Base-by-base conservation (phyloP, 1,139 yeast genomes). In the Casaregolazyma suthepensis region DNA sequence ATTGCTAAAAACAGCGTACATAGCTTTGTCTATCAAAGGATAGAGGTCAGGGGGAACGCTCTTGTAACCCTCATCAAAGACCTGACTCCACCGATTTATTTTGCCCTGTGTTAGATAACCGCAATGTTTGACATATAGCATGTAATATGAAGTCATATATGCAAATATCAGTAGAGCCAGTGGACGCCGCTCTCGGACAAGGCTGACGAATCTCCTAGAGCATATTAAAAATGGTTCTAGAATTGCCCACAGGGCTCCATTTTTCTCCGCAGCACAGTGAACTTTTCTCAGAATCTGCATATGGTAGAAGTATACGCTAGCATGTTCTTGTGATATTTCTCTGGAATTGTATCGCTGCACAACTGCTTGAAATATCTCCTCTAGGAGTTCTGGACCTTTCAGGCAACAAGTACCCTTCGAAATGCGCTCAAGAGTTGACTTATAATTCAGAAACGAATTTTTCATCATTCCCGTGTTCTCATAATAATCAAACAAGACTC, bases 141-240 rank as follows among this genome's bases (percentile, higher is more conserved):
- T n/a, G 22, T 38, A 38, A 3, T 18, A 17, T 1, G 38, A 35
- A n/a, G 23, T 18, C 20, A 47, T 47, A 18, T 37, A 37, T 29
- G 29, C 6, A 9, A 47, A 20, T 6, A 47, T 47, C n/a, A 47
- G 38, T 31, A 47, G 17, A 3, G 37, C 50, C 9, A 47, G n/a
- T 13, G 50, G 50, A 17, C 45, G 44, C 13, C 50, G 43, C 9
- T n/a, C 37, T 15, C 50, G 50, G 22, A 37, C 20, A 20, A 15
- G 17, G 15, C 12, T 5, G 7, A 47, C 23, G 38, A 47, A 47
- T 1, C 23, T 7, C 13, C 29, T 15, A 5, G 20, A 15, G 13
- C 37, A 18, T 2, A 20, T 7, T 15, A 20, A 23, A 23, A 47
- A 47, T 12, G 42, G 26, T 35, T 26, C 26, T 5, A 43, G 35